A percentile compares a stretch with the other conserved stretches of the same genome.
These are phyloP conservation scores for Fusarium napiforme DNA, from an alignment of 2,329 filamentous ascomycete species.

Conservation along the genomic window DNA sequence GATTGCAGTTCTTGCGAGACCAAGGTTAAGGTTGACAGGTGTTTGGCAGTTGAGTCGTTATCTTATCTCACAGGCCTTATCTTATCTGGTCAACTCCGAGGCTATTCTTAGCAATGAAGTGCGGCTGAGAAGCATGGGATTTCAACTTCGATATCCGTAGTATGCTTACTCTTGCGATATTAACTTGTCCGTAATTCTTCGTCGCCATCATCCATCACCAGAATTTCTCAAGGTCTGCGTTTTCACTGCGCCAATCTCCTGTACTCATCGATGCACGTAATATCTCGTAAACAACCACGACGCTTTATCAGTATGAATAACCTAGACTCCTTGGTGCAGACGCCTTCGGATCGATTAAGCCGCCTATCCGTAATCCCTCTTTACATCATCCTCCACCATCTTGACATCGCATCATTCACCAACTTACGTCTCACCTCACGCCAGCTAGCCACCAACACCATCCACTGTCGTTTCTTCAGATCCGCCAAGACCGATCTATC, in stretches of 20 bases:
- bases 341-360: not conserved
- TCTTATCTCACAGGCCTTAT: rapidly evolving
- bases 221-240: rapidly evolving
- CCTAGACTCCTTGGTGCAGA: not conserved
- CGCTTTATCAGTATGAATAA: not conserved
- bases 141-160: not conserved
- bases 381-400: not conserved
- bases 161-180: not conserved
- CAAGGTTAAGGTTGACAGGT: too few relatives aligned
- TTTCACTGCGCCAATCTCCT: rapidly evolving
- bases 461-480: not conserved
- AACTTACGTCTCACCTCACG: not conserved
- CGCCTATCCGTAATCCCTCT: not conserved
- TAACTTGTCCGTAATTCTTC: rapidly evolving
- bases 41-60: not conserved
- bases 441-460: not conserved
- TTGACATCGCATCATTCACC: not conserved
- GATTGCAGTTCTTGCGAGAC: not conserved
- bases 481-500: not conserved
- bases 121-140: not conserved
- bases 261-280: too few relatives aligned
- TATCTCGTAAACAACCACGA: not conserved
- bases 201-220: rapidly evolving
- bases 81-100: not conserved
- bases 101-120: not conserved